A percentile compares a stretch with the other conserved stretches of the same genome.
phyloP scores from a whole-genome alignment of 1,284 basidiomycete species.

The Ustilago tritici region DNA sequence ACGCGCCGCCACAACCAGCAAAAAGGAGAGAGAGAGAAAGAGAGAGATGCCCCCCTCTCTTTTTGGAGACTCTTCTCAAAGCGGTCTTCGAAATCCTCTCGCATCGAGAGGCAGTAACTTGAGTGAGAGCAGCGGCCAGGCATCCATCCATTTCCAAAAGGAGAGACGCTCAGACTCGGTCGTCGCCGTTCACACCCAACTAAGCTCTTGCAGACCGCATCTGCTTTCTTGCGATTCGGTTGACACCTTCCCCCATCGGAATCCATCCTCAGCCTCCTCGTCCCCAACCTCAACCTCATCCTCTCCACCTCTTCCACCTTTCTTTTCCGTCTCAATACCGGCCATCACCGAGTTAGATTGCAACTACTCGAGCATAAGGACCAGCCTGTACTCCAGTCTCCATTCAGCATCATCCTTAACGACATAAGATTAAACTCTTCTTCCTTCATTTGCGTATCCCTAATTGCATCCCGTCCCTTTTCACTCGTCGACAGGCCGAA shows the following conservation, averaged over 20 bases:
- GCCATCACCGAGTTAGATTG: not conserved
- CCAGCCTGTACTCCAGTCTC: not conserved
- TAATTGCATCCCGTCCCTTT: not conserved
- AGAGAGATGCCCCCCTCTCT: not conserved
- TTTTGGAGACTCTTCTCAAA: too few species aligned
- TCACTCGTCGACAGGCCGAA: too few species aligned
- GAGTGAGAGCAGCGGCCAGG: not conserved
- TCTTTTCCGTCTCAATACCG: not conserved
- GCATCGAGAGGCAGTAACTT: conserved; percentile 4
- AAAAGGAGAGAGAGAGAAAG: not conserved
- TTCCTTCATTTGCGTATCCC: not conserved
- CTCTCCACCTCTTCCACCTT: not conserved
- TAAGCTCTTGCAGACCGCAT: conserved; percentile 2
- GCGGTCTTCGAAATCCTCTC: conserved; percentile 8
- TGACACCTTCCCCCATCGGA: conserved; percentile 21
- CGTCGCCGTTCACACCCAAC: conserved; percentile 5
- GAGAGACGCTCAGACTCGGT: not conserved
- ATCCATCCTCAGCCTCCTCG: conserved; percentile 15
- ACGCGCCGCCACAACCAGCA: not conserved
- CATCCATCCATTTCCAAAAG: not conserved
- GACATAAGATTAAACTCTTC: not conserved
- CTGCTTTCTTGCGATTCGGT: not conserved
- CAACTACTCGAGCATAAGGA: not conserved
- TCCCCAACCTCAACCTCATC: conserved; percentile 6
- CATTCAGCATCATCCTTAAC: not conserved